Conservation (phyloP, 345 rosid genomes). For the Pugionium cornutum region DNA sequence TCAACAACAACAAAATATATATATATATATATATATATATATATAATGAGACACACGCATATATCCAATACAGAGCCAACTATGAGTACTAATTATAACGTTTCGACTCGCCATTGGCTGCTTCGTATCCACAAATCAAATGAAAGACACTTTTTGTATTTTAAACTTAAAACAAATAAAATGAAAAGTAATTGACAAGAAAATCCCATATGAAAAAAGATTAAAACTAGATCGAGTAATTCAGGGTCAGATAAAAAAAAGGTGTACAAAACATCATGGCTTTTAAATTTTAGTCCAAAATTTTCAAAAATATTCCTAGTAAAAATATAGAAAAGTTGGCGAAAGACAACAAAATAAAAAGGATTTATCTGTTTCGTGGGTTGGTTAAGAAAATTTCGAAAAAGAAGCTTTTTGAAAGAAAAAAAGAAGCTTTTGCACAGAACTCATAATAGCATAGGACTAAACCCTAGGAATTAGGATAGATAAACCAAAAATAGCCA, state of each 20-base stretch:
- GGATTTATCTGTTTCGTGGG: background rate
- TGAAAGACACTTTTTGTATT: slow-evolving; percentile 10
- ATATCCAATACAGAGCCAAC: background rate
- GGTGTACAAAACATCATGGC: background rate
- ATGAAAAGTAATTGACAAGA: no score
- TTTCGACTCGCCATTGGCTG: slow-evolving; percentile 26
- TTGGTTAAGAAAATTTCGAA: background rate
- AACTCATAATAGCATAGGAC: slow-evolving; percentile 3
- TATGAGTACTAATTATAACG: slow-evolving; percentile 11
- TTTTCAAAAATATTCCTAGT: background rate
- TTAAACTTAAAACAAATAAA: background rate
- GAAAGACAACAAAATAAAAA: slow-evolving; percentile 5
- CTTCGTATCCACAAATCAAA: background rate
- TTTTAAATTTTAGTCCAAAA: background rate
- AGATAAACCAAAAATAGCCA: slow-evolving; percentile 15
- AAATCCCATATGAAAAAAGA: background rate
- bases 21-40: no score
- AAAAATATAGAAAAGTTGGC: background rate
- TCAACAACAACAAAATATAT: no score
- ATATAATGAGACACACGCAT: background rate
- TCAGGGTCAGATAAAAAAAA: slow-evolving; percentile 1
- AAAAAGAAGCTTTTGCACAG: background rate
- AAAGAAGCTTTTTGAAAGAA: background rate
- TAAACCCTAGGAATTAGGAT: background rate
- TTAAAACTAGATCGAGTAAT: slow-evolving; percentile 15